phyloP scores from a whole-genome alignment of 306 rosid species.

The Cucurbita pepo region DNA sequence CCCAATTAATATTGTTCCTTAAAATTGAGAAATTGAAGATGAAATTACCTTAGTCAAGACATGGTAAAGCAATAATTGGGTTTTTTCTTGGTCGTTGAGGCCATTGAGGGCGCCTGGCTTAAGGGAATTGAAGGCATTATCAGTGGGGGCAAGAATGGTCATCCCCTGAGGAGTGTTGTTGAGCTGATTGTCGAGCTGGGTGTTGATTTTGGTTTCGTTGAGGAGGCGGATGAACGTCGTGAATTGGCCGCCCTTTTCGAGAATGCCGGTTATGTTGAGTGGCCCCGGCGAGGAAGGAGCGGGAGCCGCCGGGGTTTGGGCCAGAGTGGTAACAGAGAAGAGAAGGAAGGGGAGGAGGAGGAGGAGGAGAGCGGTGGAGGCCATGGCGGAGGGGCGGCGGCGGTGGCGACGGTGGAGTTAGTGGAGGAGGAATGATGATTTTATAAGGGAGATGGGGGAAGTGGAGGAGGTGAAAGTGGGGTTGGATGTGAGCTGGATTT shows the following conservation, averaged over 20 bases:
- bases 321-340: slow-evolving; percentile 7
- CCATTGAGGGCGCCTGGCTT: slow-evolving; percentile 39
- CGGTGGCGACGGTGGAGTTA: background rate
- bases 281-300: slow-evolving; percentile 14
- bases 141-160: slow-evolving; percentile 70
- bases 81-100: slow-evolving; percentile 31
- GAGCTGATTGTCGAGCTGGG: slow-evolving; percentile 46
- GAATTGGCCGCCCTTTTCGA: slow-evolving; percentile 47
- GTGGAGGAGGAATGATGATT: background rate
- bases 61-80: slow-evolving; percentile 47
- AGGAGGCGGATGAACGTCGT: slow-evolving; percentile 36
- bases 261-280: slow-evolving; percentile 43
- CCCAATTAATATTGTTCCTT: too few species aligned
- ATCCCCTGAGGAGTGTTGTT: slow-evolving; percentile 44
- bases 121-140: slow-evolving; percentile 67
- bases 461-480: background rate
- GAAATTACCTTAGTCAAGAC: slow-evolving; percentile 17
- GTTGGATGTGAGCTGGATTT: slow-evolving; percentile 8
- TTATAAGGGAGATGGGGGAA: slow-evolving; percentile 18
- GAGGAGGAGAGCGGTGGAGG: slow-evolving; percentile 7
- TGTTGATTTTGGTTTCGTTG: slow-evolving; percentile 24
- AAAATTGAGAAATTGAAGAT: too few species aligned
- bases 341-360: slow-evolving; percentile 14
- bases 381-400: background rate
- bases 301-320: slow-evolving; percentile 13